Evolutionary conservation across 768 basidiomycete species (phyloP).

Genomic region (Lactifluus echinatus): DNA sequence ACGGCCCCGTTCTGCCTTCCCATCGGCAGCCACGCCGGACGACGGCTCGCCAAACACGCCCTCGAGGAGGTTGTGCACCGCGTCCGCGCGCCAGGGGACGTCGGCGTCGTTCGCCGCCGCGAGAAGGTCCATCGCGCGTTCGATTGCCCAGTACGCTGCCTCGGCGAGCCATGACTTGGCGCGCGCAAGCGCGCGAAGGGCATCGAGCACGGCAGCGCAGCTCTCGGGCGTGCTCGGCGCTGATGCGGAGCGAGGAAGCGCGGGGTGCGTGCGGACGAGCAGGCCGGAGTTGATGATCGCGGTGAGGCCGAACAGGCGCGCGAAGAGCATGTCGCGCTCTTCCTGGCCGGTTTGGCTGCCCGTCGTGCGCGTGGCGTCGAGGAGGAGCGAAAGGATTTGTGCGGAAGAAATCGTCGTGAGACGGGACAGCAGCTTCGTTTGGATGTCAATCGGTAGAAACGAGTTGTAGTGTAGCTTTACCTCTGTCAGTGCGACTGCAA

Average conservation of each 20-base stretch:
- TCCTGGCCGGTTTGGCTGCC: conserved; percentile 84
- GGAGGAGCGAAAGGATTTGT: conserved; percentile 68
- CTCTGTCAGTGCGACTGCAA: conserved; percentile 93
- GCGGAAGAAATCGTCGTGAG: conserved; percentile 68
- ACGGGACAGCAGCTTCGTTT: conserved; percentile 64
- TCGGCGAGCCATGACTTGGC: conserved; percentile 89
- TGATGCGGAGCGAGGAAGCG: conserved; percentile 47
- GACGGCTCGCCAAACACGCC: conserved; percentile 41
- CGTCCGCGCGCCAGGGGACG: conserved; percentile 65
- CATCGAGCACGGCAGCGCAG: conserved; percentile 48
- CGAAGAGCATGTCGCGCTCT: conserved; percentile 87
- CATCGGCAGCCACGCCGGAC: background rate
- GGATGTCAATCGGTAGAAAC: conserved; percentile 4
- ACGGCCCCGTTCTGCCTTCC: conserved; percentile 22
- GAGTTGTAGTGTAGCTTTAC: conserved; percentile 36
- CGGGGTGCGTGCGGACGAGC: conserved; percentile 51
- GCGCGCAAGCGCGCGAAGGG: conserved; percentile 63
- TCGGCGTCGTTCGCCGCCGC: conserved; percentile 34
- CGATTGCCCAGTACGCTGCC: conserved; percentile 80
- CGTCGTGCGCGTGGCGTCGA: conserved; percentile 60
- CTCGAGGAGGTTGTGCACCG: conserved; percentile 41
- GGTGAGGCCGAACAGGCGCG: conserved; percentile 83
- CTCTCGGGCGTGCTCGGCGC: conserved; percentile 47
- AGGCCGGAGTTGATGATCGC: conserved; percentile 81
- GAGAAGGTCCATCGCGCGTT: conserved; percentile 53